Conservation (phyloP, 1,284 basidiomycete species). For the Sanguinoderma infundibulare region DNA sequence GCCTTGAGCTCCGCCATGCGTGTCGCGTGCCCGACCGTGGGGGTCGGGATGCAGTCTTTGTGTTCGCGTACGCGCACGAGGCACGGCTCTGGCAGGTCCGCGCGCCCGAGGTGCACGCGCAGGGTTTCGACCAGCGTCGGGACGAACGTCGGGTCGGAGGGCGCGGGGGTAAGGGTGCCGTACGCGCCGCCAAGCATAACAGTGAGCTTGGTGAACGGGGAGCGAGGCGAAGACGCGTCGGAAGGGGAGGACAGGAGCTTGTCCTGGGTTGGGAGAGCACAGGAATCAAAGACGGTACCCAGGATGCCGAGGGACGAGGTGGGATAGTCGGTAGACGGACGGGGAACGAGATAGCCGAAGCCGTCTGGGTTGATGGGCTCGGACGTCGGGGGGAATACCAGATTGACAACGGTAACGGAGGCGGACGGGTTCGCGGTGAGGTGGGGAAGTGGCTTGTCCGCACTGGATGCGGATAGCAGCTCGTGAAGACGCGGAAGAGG, state of each 20-base stretch:
- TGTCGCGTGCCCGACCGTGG: slow-evolving; percentile 72
- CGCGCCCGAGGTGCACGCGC: slow-evolving; percentile 49
- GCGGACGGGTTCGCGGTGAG: slow-evolving; percentile 64
- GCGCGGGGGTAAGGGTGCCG: slow-evolving; percentile 41
- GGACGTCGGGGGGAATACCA: slow-evolving; percentile 66
- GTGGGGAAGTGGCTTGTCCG: slow-evolving; percentile 42
- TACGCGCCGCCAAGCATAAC: slow-evolving; percentile 93
- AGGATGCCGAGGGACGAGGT: slow-evolving; percentile 59
- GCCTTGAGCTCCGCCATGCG: slow-evolving; percentile 68
- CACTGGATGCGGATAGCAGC: slow-evolving; percentile 40
- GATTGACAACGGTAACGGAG: slow-evolving; percentile 73
- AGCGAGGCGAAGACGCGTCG: slow-evolving; percentile 12
- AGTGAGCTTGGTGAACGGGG: slow-evolving; percentile 72
- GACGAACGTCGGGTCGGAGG: slow-evolving; percentile 37
- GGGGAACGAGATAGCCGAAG: slow-evolving; percentile 94
- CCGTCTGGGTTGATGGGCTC: slow-evolving; percentile 74
- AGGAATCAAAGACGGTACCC: slow-evolving; percentile 87
- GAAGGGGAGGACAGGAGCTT: slow-evolving; percentile 30
- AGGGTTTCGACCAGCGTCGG: slow-evolving; percentile 52
- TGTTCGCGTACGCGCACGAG: slow-evolving; percentile 63
- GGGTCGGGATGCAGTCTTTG: slow-evolving; percentile 83
- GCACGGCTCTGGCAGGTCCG: slow-evolving; percentile 61
- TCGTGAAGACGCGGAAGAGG: slow-evolving; percentile 70
- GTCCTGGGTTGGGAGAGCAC: slow-evolving; percentile 74
- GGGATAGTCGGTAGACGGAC: slow-evolving; percentile 57